Conservation (phyloP, 2,329 filamentous ascomycete genomes). For the Metarhizium robertsii region DNA sequence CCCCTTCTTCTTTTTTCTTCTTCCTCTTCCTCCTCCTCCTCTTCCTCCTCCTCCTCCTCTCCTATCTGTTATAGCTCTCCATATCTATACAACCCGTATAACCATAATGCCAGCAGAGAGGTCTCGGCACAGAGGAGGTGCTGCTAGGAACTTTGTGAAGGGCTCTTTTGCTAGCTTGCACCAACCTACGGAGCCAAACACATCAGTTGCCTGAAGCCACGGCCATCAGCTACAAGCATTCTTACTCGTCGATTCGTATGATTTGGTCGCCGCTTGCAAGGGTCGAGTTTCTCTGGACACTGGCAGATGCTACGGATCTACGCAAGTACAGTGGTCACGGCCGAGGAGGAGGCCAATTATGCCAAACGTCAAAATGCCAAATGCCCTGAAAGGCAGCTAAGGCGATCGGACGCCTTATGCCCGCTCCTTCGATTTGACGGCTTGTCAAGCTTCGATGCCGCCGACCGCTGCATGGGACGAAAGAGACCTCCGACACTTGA, state of each 20-base stretch:
- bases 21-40: too few relatives aligned
- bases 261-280: not conserved
- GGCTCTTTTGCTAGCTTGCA: not conserved
- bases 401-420: slow-evolving; percentile 3
- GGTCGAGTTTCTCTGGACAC: not conserved
- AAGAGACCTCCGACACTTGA: too few relatives aligned
- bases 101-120: not conserved
- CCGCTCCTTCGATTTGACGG: not conserved
- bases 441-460: not conserved
- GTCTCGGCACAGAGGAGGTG: too few relatives aligned
- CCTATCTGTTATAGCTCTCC: not conserved
- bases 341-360: not conserved
- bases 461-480: not conserved
- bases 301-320: not conserved
- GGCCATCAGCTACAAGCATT: not conserved
- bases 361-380: not conserved
- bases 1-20: too few relatives aligned
- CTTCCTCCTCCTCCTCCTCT: too few relatives aligned
- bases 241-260: not conserved
- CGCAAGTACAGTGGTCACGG: not conserved
- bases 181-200: not conserved
- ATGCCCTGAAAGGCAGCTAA: slow-evolving; percentile 1
- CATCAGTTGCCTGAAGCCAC: not conserved
- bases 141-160: too few relatives aligned
- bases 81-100: not conserved